Base-by-base conservation (phyloP, 805 yeast species). In the Metschnikowia gruessii region DNA sequence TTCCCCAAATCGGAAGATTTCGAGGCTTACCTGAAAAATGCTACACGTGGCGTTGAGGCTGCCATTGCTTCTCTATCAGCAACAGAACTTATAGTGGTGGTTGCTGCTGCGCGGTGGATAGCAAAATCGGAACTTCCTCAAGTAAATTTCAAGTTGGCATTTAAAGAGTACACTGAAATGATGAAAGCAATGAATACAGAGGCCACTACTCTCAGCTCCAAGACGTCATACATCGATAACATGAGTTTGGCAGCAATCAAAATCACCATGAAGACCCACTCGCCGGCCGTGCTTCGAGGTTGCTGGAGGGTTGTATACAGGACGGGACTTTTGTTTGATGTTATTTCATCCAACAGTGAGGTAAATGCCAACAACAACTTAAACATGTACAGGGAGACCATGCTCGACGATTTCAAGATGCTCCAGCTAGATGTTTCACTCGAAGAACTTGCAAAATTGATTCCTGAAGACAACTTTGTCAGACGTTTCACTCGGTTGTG, bases 61-160 rank as follows among this genome's bases (percentile, higher is more conserved):
- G 57, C 60, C 12, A 42, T 70, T 22, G 44, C 46, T 17, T 61
- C 66, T 0, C 63, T 90, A 31, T 83, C 95, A 3, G 85, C 84
- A 48, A 60, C 87, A 26, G 97, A 92, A 57, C 61, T 85, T 39
- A 77, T 85, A 15, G 59, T 92, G 34, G 65, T 88, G 12, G 80
- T 91, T 4, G 80, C 89, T 36, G 84, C 91, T 0, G 87, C 95
- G 0, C 72, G 97, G 37, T 82, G 83, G 42, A 71, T 80, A 19
- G 71, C 79, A 41, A 85, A 82, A 55, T 73, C 74, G 24, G 82
- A 77, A 17, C 64, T 79, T 19, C 80, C 72, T 12, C 72, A 74
- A n/a, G 76, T 87, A 16, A 91, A 88, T 61, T 83, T 90, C 64
- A 87, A 86, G 54, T 66, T 89, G 48, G 85, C 83, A 0, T 85